Percentiles rank a stretch among this genome's conserved stretches.
Evolutionary conservation across 306 rosid genomes (phyloP).

Genomic region (Vigna trinervia): DNA sequence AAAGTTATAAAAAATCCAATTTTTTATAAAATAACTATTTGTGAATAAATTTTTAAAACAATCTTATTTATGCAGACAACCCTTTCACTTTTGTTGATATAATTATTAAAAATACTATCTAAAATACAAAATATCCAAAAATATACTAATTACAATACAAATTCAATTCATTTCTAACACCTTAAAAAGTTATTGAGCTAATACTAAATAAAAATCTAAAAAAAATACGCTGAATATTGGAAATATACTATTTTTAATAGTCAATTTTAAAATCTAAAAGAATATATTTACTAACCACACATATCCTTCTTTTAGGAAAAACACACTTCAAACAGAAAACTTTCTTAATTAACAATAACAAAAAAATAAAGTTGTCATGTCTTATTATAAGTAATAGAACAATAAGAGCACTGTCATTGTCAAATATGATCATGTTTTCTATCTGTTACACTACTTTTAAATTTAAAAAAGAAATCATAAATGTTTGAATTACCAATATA

Average conservation of each 20-base stretch:
- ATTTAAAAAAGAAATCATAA: background rate
- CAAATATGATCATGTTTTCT: conserved; percentile 11
- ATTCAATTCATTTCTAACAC: too few relatives aligned
- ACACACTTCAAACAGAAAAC: conserved; percentile 9
- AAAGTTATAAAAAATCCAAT: too few relatives aligned
- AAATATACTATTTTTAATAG: background rate
- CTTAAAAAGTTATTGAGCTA: background rate
- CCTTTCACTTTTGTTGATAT: too few relatives aligned
- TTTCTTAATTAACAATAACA: background rate
- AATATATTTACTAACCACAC: background rate
- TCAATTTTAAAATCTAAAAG: background rate
- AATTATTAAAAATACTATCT: too few relatives aligned
- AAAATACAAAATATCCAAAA: too few relatives aligned
- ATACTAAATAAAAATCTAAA: background rate
- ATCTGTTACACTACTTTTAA: background rate
- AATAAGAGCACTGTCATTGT: conserved; percentile 20
- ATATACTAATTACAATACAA: too few relatives aligned
- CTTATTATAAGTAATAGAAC: conserved; percentile 23
- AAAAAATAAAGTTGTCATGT: conserved; percentile 16
- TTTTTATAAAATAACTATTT: too few relatives aligned
- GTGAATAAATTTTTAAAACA: too few relatives aligned
- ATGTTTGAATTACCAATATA: conserved; percentile 6
- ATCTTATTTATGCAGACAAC: too few relatives aligned
- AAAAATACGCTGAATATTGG: background rate
- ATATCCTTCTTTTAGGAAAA: background rate